These are phyloP conservation scores for Nemania diffusa DNA, from an alignment of 2,329 filamentous ascomycete genomes.

Conservation along the genomic window DNA sequence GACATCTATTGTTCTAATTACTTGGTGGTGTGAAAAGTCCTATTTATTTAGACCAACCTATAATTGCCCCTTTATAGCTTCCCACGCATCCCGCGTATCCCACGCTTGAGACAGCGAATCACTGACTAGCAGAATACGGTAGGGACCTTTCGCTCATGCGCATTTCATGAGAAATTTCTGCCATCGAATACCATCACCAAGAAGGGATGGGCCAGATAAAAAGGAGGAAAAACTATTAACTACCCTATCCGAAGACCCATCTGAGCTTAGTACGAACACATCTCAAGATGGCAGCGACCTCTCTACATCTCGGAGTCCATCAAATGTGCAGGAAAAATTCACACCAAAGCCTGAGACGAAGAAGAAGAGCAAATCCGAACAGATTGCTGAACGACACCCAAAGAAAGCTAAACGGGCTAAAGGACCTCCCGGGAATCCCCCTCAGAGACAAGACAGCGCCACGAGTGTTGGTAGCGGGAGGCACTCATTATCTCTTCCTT, in stretches of 20 bases:
- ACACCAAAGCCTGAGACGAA: conserved; percentile 45
- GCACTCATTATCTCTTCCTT: conserved; percentile 39
- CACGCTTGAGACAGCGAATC: neutral
- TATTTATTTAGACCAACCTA: neutral
- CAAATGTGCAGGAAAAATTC: conserved; percentile 40
- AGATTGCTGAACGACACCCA: conserved; percentile 52
- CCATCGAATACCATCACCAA: conserved; percentile 58
- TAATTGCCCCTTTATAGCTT: neutral
- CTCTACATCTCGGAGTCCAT: conserved; percentile 36
- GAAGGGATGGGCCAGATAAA: conserved; percentile 45
- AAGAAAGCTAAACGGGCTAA: conserved; percentile 48
- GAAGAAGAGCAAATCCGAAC: conserved; percentile 52
- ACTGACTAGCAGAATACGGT: neutral
- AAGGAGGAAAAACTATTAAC: conserved; percentile 49
- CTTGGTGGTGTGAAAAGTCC: too few relatives aligned
- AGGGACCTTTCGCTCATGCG: conserved; percentile 65
- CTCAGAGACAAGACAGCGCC: conserved; percentile 48
- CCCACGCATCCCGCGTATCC: neutral
- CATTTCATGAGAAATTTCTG: conserved; percentile 71
- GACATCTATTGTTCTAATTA: neutral
- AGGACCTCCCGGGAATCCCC: conserved; percentile 52
- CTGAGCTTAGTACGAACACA: conserved; percentile 40
- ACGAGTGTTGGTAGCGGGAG: conserved; percentile 38
- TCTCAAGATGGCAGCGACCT: conserved; percentile 33
- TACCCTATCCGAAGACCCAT: conserved; percentile 45